Evolutionary conservation across 2,329 filamentous ascomycete genomes (phyloP), one percentile per base, ranked within the genome.

Genomic region (Sarocladiaceae sp.): DNA sequence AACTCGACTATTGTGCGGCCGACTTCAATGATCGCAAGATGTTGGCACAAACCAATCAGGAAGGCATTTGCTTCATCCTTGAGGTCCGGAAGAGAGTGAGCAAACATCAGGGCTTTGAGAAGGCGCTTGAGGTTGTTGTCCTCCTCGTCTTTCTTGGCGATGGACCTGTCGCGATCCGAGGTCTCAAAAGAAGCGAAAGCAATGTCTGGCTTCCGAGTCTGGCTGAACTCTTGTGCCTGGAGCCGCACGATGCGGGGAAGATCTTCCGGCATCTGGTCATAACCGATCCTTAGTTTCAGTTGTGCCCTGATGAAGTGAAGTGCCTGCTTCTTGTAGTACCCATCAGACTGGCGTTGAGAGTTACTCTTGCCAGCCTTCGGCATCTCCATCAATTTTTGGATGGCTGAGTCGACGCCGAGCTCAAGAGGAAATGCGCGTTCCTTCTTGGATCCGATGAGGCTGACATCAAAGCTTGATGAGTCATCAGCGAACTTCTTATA

Each of bases 291-390:
- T 24, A 98, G 72, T 67, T 97, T 98, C 43, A 95, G 72, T 55
- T 97, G 90, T 1, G 89, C 78, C 52, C 85, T 88, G 56, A 98
- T 82, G 55, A 97, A 75, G 48, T 89, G 82, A 53, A 96, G 81
- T 0, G 94, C 88, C 64, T 98, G 89, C 58, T 86, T 85, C 67
- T 97, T 97, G 70, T 98, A 95, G 61, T 87, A 93, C 0, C 71
- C 70, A 56, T 97, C 91, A 21, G 69, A 68, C 27, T 85, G 80
- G 53, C 84, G 85, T 47, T 67, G 66, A 47, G 73, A 65, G 29
- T 60, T 65, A 13, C 62, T 67, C 53, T 75, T 78, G 16, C 65
- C 63, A 3, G 66, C 62, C 73, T 85, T 91, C 0, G 88, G 82
- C 1, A 79, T 65, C 57, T 97, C 91, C 70, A 84, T 85, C 35